Evolutionary conservation across 306 rosid species (phyloP).

Genomic region (Calophaca sinica): DNA sequence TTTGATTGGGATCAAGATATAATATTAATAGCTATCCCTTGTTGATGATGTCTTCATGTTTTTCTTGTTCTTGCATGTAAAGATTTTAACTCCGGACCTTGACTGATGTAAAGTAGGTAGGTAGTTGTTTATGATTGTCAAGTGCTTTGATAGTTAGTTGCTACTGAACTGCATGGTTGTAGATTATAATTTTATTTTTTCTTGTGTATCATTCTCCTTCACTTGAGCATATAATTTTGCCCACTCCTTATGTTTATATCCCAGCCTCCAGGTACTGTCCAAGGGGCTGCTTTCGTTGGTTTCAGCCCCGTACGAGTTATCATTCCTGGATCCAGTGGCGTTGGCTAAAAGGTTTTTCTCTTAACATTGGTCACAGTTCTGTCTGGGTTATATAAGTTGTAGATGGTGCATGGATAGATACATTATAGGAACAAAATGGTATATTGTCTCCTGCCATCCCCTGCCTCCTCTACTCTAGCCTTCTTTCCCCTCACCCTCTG

Average conservation of each 20-base stretch:
- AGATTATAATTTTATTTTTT: conserved; percentile 35
- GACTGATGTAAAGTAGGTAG: conserved; percentile 48
- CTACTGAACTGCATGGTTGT: conserved; percentile 20
- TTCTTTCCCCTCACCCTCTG: too few relatives aligned
- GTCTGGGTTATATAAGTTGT: too few relatives aligned
- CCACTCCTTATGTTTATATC: neutral
- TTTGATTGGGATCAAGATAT: conserved; percentile 1
- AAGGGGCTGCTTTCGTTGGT: too few relatives aligned
- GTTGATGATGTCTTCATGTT: conserved; percentile 43
- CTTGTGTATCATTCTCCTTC: neutral
- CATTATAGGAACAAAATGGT: too few relatives aligned
- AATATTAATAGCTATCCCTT: conserved; percentile 26
- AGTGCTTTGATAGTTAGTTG: conserved; percentile 31
- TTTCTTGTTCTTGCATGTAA: conserved; percentile 55
- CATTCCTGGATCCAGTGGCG: too few relatives aligned
- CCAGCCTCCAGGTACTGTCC: too few relatives aligned
- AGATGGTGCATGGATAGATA: too few relatives aligned
- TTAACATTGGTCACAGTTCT: too few relatives aligned
- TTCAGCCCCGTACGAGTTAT: too few relatives aligned
- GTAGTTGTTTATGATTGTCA: conserved; percentile 34
- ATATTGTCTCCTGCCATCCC: too few relatives aligned
- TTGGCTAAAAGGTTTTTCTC: too few relatives aligned
- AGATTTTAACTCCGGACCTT: conserved; percentile 51
- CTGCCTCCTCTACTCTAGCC: too few relatives aligned
- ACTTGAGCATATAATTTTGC: neutral